phyloP scores from a whole-genome alignment of 2,329 filamentous ascomycete genomes.

The Fusarium cicatricum region DNA sequence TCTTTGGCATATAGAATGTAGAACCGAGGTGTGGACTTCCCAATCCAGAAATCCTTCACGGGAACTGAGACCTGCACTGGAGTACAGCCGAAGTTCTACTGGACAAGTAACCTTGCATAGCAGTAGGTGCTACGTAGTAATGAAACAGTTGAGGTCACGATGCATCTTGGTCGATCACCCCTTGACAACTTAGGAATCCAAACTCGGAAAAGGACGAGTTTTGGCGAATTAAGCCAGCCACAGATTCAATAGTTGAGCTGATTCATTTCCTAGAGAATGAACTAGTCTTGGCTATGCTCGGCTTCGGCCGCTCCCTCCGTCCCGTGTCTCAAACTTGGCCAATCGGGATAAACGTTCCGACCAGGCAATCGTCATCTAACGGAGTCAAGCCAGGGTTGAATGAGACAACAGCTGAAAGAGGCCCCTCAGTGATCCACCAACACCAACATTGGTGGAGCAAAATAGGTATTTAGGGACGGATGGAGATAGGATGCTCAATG shows the following conservation, averaged over 20 bases:
- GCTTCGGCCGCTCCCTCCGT: neutral
- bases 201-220: neutral
- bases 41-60: neutral
- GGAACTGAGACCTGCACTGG: neutral
- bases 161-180: neutral
- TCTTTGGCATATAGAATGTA: neutral
- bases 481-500: neutral
- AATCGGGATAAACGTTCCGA: neutral
- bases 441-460: too few relatives aligned
- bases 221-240: neutral
- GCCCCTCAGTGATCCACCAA: neutral
- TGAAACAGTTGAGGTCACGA: constrained; percentile 10
- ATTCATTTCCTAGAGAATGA: neutral
- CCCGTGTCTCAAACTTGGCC: constrained; percentile 16
- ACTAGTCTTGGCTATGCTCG: neutral
- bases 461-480: neutral
- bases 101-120: too few relatives aligned
- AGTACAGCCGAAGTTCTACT: too few relatives aligned
- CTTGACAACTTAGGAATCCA: neutral
- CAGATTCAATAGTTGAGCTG: neutral
- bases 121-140: too few relatives aligned
- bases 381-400: neutral
- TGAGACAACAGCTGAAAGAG: neutral
- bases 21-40: too few relatives aligned
- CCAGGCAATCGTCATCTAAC: neutral